phyloP scores from a whole-genome alignment of 148 eudicot species.

The Euryodendron excelsum region DNA sequence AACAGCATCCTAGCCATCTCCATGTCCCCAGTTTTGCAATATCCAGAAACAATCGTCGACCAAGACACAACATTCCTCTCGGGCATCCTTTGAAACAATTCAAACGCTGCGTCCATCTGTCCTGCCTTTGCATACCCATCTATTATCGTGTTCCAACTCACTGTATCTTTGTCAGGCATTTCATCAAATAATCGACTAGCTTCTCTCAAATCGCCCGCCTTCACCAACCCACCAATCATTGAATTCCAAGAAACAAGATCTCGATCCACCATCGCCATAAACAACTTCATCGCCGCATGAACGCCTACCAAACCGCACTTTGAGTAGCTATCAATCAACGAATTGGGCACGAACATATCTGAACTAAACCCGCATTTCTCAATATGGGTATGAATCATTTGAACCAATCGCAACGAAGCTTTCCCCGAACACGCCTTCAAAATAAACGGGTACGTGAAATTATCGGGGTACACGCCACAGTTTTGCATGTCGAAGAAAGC shows the following conservation, averaged over 20 bases:
- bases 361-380: conserved; percentile 53
- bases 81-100: conserved; percentile 59
- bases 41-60: conserved; percentile 83
- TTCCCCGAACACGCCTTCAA: conserved; percentile 53
- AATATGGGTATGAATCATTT: conserved; percentile 61
- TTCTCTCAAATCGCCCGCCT: conserved; percentile 48
- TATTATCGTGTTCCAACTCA: conserved; percentile 79
- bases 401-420: conserved; percentile 38
- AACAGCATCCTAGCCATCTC: conserved; percentile 75
- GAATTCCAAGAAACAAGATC: conserved; percentile 83
- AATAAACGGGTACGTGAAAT: conserved; percentile 63
- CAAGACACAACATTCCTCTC: conserved; percentile 84
- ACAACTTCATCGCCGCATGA: conserved; percentile 51
- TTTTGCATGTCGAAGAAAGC: conserved; percentile 46
- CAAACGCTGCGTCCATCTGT: conserved; percentile 52
- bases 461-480: conserved; percentile 51
- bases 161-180: conserved; percentile 75
- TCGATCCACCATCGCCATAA: conserved; percentile 45
- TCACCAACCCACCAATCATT: conserved; percentile 62
- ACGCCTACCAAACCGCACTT: conserved; percentile 65
- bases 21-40: conserved; percentile 64
- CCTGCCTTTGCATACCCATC: conserved; percentile 71
- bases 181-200: conserved; percentile 69
- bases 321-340: conserved; percentile 73
- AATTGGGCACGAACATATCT: conserved; percentile 73